Base-by-base conservation (phyloP, 2,329 filamentous ascomycete genomes). In the Stemphylium beticola region DNA sequence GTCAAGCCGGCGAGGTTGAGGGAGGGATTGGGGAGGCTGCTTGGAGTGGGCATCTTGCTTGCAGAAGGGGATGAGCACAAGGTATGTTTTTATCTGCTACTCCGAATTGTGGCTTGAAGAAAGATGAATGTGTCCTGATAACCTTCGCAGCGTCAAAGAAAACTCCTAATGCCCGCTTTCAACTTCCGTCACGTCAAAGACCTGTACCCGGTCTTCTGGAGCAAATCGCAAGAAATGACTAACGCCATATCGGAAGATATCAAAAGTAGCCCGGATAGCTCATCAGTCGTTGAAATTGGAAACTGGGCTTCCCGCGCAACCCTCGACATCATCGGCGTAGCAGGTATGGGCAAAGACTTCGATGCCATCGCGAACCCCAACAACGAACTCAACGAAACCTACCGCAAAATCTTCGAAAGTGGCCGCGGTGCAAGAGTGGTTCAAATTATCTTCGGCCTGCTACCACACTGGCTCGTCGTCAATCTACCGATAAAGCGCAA, bases 31-130 rank as follows among this genome's bases (percentile, higher is more conserved):
- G 84, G 82, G 4, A 81, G 85, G 18, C 79, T 92, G 22, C 79
- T 93, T 11, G 89, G 91, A 9, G 77, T 87, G 11, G 90, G 90
- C 9, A 78, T 93, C 12, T 76, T 97, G 33, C 79, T 97, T 10
- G 90, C 91, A 2, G 93, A 97, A 75, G 93, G 93, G n/a, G 90
- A 96, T 11, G 90, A 93, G 67, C 93, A 97, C 74, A 95, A 89
- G 77, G 79, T 85, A 65, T 32, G 62, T 36, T 12, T 32, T 20
- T 6, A 11, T 45, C 17, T 11, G 36, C 34, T 39, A 33, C 15
- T 37, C 5, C 8, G 14, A 44, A 36, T 29, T 14, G 3, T 46
- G 29, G 22, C 18, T 31, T 31, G 10, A 8, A 20, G 5, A 0
- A 37, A 14, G 14, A 18, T 8, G 6, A 41, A 33, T n/a, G 18